phyloP scores from a whole-genome alignment of 2,329 filamentous ascomycete genomes.

The Aspergillus ustus region DNA sequence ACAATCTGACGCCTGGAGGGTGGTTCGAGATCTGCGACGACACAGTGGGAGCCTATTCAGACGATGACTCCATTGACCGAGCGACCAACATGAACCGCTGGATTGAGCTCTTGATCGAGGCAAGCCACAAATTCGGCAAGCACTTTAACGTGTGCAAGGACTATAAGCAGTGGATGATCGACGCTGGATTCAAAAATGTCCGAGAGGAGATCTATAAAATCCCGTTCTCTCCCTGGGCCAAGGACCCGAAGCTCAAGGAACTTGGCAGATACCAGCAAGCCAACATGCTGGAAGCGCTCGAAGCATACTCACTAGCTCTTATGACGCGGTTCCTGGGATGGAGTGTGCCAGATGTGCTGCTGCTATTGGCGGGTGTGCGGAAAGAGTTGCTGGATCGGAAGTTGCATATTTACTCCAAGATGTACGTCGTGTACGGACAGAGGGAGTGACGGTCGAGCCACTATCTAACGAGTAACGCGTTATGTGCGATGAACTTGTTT shows the following conservation, averaged over 20 bases:
- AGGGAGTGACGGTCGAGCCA: slow-evolving; percentile 22
- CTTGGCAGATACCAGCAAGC: slow-evolving; percentile 40
- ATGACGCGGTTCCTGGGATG: slow-evolving; percentile 42
- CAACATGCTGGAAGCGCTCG: slow-evolving; percentile 36
- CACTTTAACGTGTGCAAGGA: slow-evolving; percentile 39
- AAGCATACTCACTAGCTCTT: slow-evolving; percentile 37
- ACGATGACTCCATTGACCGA: slow-evolving; percentile 34
- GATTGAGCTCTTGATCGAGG: slow-evolving; percentile 32
- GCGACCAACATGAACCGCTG: slow-evolving; percentile 34
- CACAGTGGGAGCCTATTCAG: slow-evolving; percentile 34
- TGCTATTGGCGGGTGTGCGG: slow-evolving; percentile 44
- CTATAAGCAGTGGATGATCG: slow-evolving; percentile 50
- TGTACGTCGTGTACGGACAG: slow-evolving; percentile 39
- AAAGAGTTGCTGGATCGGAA: slow-evolving; percentile 42
- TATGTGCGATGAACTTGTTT: background rate
- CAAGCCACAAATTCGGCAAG: slow-evolving; percentile 39
- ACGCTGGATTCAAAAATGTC: slow-evolving; percentile 60
- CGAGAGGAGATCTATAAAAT: slow-evolving; percentile 54
- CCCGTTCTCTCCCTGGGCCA: slow-evolving; percentile 56
- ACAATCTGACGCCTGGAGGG: slow-evolving; percentile 54
- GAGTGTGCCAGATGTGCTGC: slow-evolving; percentile 42
- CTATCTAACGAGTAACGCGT: background rate
- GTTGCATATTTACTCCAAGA: slow-evolving; percentile 43
- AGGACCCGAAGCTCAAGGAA: slow-evolving; percentile 51
- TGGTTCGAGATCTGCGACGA: slow-evolving; percentile 55